Conservation (phyloP, 495 filamentous ascomycete genomes). For the Penicillium ucsense region DNA sequence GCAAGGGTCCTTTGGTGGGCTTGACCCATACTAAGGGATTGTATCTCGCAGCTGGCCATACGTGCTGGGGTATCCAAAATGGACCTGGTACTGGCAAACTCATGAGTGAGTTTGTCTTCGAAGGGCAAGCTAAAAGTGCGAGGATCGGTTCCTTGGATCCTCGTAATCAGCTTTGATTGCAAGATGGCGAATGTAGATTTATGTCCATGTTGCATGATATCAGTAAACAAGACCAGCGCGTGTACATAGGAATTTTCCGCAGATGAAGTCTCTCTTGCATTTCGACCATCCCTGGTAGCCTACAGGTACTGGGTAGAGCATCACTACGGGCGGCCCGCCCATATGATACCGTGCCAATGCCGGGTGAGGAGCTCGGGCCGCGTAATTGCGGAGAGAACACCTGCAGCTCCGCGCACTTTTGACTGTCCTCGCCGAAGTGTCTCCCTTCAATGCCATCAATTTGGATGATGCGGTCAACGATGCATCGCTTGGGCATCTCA, state of each 20-base stretch:
- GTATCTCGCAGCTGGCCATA: constrained; percentile 82
- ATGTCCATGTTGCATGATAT: too few relatives aligned
- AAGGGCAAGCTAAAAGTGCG: constrained; percentile 68
- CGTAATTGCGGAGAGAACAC: constrained; percentile 29
- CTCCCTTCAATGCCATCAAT: constrained; percentile 9
- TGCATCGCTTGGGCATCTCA: constrained; percentile 23
- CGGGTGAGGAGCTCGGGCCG: constrained; percentile 26
- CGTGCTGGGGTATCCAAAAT: constrained; percentile 98
- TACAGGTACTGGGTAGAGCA: too few relatives aligned
- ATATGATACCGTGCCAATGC: not conserved
- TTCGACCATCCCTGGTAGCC: too few relatives aligned
- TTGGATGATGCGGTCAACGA: constrained; percentile 21
- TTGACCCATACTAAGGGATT: constrained; percentile 64
- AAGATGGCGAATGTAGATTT: not conserved
- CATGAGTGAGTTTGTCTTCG: constrained; percentile 78
- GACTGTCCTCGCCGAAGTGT: constrained; percentile 2
- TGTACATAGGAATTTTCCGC: too few relatives aligned
- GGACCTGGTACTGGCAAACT: constrained; percentile 82
- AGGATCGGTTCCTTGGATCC: constrained; percentile 64
- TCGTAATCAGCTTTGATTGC: constrained; percentile 35
- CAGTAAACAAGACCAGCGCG: too few relatives aligned
- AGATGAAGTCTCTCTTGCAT: not conserved
- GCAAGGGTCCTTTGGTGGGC: constrained; percentile 69
- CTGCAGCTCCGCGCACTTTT: constrained; percentile 9
- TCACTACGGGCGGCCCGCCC: not conserved